Evolutionary conservation across 1,139 yeast species (phyloP), one percentile per base, ranked within the genome.

Genomic region (Neolecta irregularis): DNA sequence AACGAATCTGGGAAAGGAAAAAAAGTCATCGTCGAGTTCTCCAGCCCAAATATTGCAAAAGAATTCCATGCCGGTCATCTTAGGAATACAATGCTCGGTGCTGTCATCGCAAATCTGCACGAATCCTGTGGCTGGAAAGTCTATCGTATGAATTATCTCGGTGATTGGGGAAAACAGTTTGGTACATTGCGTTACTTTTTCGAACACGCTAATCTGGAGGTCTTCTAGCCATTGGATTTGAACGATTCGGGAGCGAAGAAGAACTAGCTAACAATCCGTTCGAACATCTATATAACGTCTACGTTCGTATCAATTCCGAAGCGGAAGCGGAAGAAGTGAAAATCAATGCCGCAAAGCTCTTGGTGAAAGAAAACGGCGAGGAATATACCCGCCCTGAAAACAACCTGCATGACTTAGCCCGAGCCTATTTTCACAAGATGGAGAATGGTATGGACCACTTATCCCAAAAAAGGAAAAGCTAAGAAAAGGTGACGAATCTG

Each of bases 1-100:
- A 64, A 77, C 46, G 78, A 85, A 34, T 52, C 80, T 40, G 95
- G 93, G 35, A 61, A 61, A 30, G 75, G 74, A 46, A 76, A 88
- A 60, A 78, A 66, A 48, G 65, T 76, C 17, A 53, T 83, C 35
- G 68, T 91, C 47, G 99, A 88, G 58, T 88, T 91, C 53, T 81
- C 95, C 3, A 85, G 96, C 32, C 99, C 99, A 47, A 88, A 88
- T 57, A 88, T 88, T 53, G 99, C 99, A 46, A 88, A 88, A 60
- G 98, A 98, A 9, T 88, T 88, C 77, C 99, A 88, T 54, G 99
- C 99, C 41, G 99, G 99, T 41, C 99, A 88, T 59, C 72, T 88
- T 60, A 75, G 99, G 62, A 80, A 94, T 29, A 88, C 99, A 26
- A 88, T 88, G 54, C 88, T 88, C 55, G 99, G 99, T 50, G 96